A percentile compares a stretch with the other conserved stretches of the same genome.
These are phyloP conservation scores for Annona cherimola DNA, from an alignment of 164 flowering plant species.

Conservation along the genomic window DNA sequence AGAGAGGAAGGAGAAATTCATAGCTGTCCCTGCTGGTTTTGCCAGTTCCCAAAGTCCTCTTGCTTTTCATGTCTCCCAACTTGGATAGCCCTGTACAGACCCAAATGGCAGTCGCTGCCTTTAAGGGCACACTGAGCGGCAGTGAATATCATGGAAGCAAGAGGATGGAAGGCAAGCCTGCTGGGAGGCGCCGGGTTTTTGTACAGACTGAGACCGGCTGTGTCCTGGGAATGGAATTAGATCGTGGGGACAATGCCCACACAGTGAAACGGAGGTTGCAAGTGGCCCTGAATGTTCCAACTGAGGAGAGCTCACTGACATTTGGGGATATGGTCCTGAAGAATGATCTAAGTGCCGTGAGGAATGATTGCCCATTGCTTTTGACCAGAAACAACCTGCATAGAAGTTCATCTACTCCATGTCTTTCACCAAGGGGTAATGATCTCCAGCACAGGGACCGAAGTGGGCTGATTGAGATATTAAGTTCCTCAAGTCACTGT, in stretches of 20 bases:
- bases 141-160: constrained; percentile 35
- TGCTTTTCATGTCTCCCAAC: constrained; percentile 45
- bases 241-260: constrained; percentile 39
- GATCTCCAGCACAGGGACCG: constrained; percentile 52
- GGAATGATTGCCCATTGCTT: constrained; percentile 46
- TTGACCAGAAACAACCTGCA: constrained; percentile 45
- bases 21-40: constrained; percentile 25
- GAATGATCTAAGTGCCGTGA: constrained; percentile 38
- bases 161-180: constrained; percentile 34
- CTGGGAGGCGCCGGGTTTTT: constrained; percentile 49
- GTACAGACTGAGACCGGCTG: constrained; percentile 57
- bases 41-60: constrained; percentile 13
- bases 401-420: constrained; percentile 63
- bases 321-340: constrained; percentile 39
- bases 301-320: constrained; percentile 38
- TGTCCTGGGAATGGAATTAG: constrained; percentile 40
- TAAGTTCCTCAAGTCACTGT: constrained; percentile 37
- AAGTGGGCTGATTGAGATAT: constrained; percentile 52
- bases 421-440: constrained; percentile 47
- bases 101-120: constrained; percentile 41
- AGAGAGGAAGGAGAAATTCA: constrained; percentile 24
- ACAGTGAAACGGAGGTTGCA: constrained; percentile 41
- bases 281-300: constrained; percentile 39
- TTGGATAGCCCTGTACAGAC: constrained; percentile 38
- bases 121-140: constrained; percentile 27